Base-by-base conservation (phyloP, 805 yeast genomes). In the Lipomyces orientalis region DNA sequence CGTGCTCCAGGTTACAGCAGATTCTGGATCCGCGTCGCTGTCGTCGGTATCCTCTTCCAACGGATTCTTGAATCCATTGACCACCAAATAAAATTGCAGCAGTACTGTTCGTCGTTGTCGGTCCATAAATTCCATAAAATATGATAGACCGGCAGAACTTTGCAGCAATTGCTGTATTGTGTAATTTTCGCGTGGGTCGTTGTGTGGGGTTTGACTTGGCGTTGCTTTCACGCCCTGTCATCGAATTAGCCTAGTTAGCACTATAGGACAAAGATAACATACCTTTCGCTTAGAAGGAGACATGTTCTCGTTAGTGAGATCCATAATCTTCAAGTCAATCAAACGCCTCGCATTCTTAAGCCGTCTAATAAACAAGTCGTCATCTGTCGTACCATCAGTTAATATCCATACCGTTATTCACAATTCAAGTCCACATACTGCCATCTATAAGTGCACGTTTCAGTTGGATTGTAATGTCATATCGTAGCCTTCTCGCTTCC, bases 31-130 rank as follows among this genome's bases (percentile, higher is more conserved):
- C 1, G 69, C 70, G 4, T 75, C 69, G 2, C 66, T 73, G 14
- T 76, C 76, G 12, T 75, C 74, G 46, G 73, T 73, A 14, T 70
- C 74, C 19, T 2, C 90, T 69, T 88, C 91, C 19, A 93, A 76
- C 0, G 97, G 97, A 60, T 90, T 90, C 72, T 87, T 86, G 51
- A 91, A 83, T 0, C 84, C 81, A 68, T 91, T 90, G 1, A 91
- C 88, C 1, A 85, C 83, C 4, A 84, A 75, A 91, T 93, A 90
- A 68, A 86, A 87, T 56, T 87, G 88, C 3, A 91, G 74, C 35
- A 87, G 74, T 0, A 78, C 78, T 0, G 82, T 77, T 58, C 86
- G 76, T 3, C 80, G 76, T 22, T 86, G 74, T 60, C 81, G 83
- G 39, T 85, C 86, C 88, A 87, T 85, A 70, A 83, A 87, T 61